Evolutionary conservation across 2,329 filamentous ascomycete genomes (phyloP), one percentile per base, ranked within the genome.

Genomic region (Dactylonectria macrodidyma): DNA sequence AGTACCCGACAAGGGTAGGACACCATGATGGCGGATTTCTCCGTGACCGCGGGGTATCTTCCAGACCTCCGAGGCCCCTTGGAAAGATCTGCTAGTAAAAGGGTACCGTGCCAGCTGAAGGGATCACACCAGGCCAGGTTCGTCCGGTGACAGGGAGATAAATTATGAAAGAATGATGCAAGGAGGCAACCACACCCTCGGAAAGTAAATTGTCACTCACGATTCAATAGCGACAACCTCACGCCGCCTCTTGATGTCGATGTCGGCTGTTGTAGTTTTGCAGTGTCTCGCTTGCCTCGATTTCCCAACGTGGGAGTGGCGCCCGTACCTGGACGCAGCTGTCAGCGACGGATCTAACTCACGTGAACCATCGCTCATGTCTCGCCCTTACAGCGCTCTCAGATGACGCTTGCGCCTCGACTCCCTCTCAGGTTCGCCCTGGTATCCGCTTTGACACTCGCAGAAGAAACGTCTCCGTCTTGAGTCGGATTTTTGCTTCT

Each of bases 21-120:
- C 73, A 44, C 41, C 73, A 74, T 68, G 71, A 26, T 59, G 64
- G 59, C 62, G 59, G 61, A 68, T 66, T 65, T 68, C 55, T 38
- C 66, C 68, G 59, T 56, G 26, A 59, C 16, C 41, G 38, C 52
- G 46, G 55, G 26, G 59, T 41, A 38, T 65, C 41, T 24, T 38
- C 48, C 68, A 59, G 47, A 38, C 62, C 41, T 30, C 33, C 41
- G 66, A 57, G 47, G 70, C 58, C 26, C 62, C 62, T 61, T 36
- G 22, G 51, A 41, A 41, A 26, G 59, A 46, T 36, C 55, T 52
- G 41, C 64, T 44, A 51, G 34, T 44, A 70, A 44, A 60, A 71
- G 57, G 62, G 34, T 51, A 41, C 56, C 52, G 63, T 48, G 51
- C 55, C 56, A 67, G 54, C 60, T 66, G 51, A 61, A 58, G n/a